Evolutionary conservation across 225 moss, liverwort and hornwort genomes (phyloP), one percentile per base, ranked within the genome.

Genomic region (Takakia lepidozioides): DNA sequence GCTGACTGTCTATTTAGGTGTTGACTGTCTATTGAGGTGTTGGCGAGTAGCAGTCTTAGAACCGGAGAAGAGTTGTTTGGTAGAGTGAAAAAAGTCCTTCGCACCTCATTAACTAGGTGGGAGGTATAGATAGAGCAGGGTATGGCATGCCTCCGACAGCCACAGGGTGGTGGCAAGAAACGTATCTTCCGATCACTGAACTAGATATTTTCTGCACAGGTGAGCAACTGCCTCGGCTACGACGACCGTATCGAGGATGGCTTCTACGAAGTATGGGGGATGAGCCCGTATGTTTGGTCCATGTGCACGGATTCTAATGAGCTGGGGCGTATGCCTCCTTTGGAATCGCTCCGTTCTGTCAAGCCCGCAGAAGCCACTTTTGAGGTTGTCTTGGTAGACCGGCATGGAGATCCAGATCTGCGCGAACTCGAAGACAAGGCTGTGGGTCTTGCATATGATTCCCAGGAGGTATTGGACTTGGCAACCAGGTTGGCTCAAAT

Each of bases 231-330:
- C 56, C 64, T 98, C 66, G 72, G 84, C 38, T 98, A 90, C 1
- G 90, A 98, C 41, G 90, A 98, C 20, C 86, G 82, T 32, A 81
- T 98, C 20, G 95, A 98, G 73, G 95, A 98, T 67, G 95, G 95
- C 20, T 90, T 90, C 49, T 90, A 90, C 59, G 95, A 89, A 64
- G 64, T 98, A 8, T 98, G 95, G 90, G 95, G 95, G 2, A 98
- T 98, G 82, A 98, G 90, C 58, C 90, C 95, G 15, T 86, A 98
- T 35, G 82, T 98, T 19, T 98, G 90, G 90, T 82, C 90, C 20
- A 98, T 98, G 95, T 98, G 95, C 75, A 98, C 90, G 4, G 95
- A 98, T 65, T 82, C 84, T 0, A 87, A 82, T 46, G 87, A 90
- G 60, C 66, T 98, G 32, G 95, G 95, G 3, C 77, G 95, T 51